Evolutionary conservation across 495 filamentous ascomycete genomes (phyloP).

Genomic region (Chaetomidium leptoderma): DNA sequence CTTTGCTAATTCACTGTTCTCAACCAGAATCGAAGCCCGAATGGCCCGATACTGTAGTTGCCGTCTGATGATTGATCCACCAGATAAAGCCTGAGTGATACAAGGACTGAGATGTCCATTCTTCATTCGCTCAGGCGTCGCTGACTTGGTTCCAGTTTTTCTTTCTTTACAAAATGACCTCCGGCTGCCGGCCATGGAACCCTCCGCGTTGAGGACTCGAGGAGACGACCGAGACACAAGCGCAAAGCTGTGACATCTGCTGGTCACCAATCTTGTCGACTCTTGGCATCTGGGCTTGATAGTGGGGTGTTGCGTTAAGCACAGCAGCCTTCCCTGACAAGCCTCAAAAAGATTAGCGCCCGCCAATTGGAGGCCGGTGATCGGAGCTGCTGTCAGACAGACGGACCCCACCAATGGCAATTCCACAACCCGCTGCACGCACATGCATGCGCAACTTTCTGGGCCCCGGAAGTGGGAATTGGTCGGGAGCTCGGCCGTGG

Average conservation of each 20-base stretch:
- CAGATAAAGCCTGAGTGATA: too few species aligned
- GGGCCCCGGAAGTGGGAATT: neutral
- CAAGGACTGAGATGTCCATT: too few species aligned
- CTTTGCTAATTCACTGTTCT: too few species aligned
- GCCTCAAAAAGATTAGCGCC: neutral
- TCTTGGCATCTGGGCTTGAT: conserved; percentile 18
- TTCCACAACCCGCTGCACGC: neutral
- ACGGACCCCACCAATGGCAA: too few species aligned
- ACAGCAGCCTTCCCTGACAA: conserved; percentile 8
- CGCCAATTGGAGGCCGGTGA: conserved; percentile 18
- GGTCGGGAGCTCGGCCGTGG: conserved; percentile 14
- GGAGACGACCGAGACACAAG: neutral
- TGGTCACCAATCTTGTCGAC: neutral
- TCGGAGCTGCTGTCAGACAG: conserved; percentile 9
- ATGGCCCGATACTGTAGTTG: too few species aligned
- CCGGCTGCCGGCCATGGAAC: neutral
- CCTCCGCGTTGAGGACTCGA: neutral
- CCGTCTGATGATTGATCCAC: too few species aligned
- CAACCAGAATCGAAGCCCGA: too few species aligned
- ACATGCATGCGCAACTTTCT: neutral
- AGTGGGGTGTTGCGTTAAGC: conserved; percentile 6
- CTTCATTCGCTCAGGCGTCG: too few species aligned
- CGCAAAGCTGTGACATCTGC: neutral
- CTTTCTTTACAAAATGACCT: neutral
- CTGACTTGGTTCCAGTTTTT: too few species aligned